phyloP scores from a whole-genome alignment of 1,284 basidiomycete genomes.

The Cryptococcus wingfieldii region DNA sequence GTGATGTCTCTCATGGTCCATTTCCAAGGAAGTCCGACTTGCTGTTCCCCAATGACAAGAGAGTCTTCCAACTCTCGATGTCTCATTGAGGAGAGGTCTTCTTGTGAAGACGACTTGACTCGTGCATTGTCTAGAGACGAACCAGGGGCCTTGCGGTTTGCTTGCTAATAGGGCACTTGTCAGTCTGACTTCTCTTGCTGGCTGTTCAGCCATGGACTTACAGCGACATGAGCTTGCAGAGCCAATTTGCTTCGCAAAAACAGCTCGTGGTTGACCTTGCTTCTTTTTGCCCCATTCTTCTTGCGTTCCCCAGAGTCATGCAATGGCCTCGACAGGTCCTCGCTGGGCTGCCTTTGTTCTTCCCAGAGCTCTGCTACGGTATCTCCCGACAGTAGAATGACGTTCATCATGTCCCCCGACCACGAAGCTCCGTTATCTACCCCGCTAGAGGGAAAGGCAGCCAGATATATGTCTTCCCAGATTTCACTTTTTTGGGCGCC shows the following conservation, averaged over 20 bases:
- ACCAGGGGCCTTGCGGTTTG: neutral
- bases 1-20: slow-evolving; percentile 34
- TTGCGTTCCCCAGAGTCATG: neutral
- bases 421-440: neutral
- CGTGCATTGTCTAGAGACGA: neutral
- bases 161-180: neutral
- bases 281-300: neutral
- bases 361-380: slow-evolving; percentile 3
- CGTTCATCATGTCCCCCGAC: slow-evolving; percentile 9
- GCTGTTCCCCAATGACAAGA: slow-evolving; percentile 34
- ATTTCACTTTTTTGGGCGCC: neutral
- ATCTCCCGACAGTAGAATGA: slow-evolving; percentile 1
- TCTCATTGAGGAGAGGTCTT: slow-evolving; percentile 20
- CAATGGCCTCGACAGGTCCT: neutral
- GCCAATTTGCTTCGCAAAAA: slow-evolving; percentile 26
- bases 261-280: slow-evolving; percentile 20
- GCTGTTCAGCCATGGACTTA: slow-evolving; percentile 7
- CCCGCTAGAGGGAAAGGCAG: neutral
- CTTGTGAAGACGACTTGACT: neutral
- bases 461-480: neutral
- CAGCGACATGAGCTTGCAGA: slow-evolving; percentile 27
- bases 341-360: neutral
- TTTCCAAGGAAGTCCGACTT: slow-evolving; percentile 39
- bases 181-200: neutral
- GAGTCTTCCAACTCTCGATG: slow-evolving; percentile 34